Base-by-base conservation (phyloP, 257 asterid species). In the Coffea canephora region DNA sequence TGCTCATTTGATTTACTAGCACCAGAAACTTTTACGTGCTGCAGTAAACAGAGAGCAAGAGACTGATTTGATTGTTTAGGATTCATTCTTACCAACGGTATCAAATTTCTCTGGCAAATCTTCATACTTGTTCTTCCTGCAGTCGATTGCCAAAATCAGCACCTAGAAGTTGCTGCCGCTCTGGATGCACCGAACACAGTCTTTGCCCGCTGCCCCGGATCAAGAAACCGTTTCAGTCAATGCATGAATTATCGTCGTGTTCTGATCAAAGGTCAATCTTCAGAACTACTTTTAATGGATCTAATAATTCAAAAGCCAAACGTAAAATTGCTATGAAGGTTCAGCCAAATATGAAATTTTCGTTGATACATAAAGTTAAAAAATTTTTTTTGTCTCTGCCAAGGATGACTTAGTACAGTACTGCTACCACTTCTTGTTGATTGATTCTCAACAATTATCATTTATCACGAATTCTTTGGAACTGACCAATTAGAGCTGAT, bases 111-210 rank as follows among this genome's bases (percentile, higher is more conserved):
- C 96, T 1, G 89, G 85, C 12, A 86, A 80, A 27, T 88, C 95
- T 88, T 89, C 91, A 14, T 90, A 87, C 76, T 89, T 88, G 73
- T 90, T 91, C 87, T 87, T 91, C 1, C 93, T 91, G 90, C 91
- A 95, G 86, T 95, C 98, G 18, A 93, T 91, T 18, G 91, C 92
- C 73, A 91, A 73, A 73, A 82, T 95, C 98, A 41, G 85, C 96
- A 54, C 97, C 96, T 80, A 16, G 96, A 73, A 14, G 97, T 93
- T 18, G 96, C 94, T 52, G 96, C 98, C 11, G 90, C 87, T 85
- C 84, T 89, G 13, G 97, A 93, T 71, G 98, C 98, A 31, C 98
- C 97, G 74, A 90, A 93, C 27, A 91, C 96, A 8, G 89, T 90
- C 81, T 95, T 95, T 14, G 95, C 98, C 16, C 91, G 82, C 98